A percentile compares a stretch with the other conserved stretches of the same genome.
Evolutionary conservation across 2,329 filamentous ascomycete species (phyloP).

Genomic region (Pseudocercospora pini-densiflorae): DNA sequence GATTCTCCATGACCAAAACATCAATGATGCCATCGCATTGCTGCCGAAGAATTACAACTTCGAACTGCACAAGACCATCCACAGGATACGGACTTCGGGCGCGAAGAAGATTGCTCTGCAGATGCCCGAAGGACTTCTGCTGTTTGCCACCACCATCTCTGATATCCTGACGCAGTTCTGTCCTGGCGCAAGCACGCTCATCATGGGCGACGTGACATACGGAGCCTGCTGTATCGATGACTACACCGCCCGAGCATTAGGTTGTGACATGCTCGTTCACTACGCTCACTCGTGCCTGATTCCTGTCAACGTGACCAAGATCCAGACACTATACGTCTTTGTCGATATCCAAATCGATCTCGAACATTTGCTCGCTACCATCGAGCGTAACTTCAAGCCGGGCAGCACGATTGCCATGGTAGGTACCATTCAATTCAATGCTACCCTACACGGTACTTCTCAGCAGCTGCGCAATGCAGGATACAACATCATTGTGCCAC

Average conservation of each 20-base stretch:
- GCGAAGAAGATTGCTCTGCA: conserved; percentile 90
- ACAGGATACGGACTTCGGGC: conserved; percentile 80
- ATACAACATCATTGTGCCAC: conserved; percentile 83
- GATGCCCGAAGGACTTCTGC: conserved; percentile 90
- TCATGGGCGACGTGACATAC: conserved; percentile 99
- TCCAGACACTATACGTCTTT: conserved; percentile 97
- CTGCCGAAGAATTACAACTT: conserved; percentile 98
- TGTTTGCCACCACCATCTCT: conserved; percentile 97
- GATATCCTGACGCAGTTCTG: conserved; percentile 97
- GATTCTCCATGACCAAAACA: conserved; percentile 81
- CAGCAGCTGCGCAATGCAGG: conserved; percentile 79
- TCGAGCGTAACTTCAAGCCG: conserved; percentile 83
- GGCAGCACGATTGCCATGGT: conserved; percentile 91
- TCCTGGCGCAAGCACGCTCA: conserved; percentile 85
- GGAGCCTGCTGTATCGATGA: conserved; percentile 99
- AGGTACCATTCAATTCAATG: conserved; percentile 98
- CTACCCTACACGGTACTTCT: conserved; percentile 86
- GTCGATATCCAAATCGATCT: conserved; percentile 98
- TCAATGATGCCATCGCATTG: conserved; percentile 84
- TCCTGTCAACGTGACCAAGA: conserved; percentile 93
- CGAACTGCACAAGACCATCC: conserved; percentile 97
- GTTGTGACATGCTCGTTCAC: conserved; percentile 92
- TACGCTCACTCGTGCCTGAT: conserved; percentile 98
- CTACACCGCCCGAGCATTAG: conserved; percentile 91
- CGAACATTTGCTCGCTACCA: conserved; percentile 79